Conservation (phyloP, 2,329 filamentous ascomycete species). For the Colletotrichum sp. region DNA sequence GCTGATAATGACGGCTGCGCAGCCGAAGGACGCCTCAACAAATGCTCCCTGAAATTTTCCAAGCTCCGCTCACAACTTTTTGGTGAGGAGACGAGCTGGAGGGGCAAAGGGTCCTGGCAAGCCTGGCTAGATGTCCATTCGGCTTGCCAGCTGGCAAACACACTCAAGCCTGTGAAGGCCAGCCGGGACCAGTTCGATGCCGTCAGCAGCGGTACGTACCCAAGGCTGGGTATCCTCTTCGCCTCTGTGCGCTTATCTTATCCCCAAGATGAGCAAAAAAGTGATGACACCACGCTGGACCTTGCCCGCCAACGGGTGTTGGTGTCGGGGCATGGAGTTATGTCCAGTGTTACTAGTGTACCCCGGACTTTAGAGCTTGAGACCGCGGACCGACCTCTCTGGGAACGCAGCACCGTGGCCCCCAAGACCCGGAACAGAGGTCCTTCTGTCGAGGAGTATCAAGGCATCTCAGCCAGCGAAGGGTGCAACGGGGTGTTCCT, state of each 20-base stretch:
- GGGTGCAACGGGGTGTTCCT: background rate
- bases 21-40: constrained; percentile 7
- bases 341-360: background rate
- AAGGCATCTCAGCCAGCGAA: background rate
- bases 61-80: constrained; percentile 9
- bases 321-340: background rate
- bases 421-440: background rate
- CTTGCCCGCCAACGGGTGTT: background rate
- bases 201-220: background rate
- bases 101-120: background rate
- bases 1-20: background rate
- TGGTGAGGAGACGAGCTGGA: constrained; percentile 2
- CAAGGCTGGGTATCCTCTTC: background rate
- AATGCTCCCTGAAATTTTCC: constrained; percentile 8
- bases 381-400: background rate
- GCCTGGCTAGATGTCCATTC: background rate
- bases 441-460: background rate
- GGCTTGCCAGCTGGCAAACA: background rate
- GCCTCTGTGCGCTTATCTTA: background rate
- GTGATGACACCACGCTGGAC: background rate
- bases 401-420: background rate
- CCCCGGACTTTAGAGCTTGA: constrained; percentile 18
- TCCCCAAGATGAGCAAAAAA: background rate
- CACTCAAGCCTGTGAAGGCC: background rate
- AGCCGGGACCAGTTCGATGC: background rate